These are phyloP conservation scores for Solanum appendiculatum DNA, from an alignment of 257 asterid genomes.

Conservation along the genomic window DNA sequence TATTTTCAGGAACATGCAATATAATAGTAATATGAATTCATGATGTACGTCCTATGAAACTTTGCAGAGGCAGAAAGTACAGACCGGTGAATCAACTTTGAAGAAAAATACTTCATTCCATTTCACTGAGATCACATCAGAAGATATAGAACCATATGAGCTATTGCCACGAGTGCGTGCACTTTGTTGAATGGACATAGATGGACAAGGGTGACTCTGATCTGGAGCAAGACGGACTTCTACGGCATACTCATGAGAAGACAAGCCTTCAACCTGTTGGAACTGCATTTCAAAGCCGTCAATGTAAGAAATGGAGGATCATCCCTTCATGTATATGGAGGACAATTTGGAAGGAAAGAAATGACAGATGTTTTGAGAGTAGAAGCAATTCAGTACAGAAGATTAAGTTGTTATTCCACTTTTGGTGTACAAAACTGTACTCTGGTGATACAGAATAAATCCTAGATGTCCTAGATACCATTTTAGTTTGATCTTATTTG, in stretches of 20 bases:
- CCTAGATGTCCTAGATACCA: background rate
- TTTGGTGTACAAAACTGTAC: background rate
- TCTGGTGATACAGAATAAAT: background rate
- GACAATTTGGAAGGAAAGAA: background rate
- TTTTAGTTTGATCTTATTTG: background rate
- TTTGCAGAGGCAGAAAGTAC: constrained; percentile 16
- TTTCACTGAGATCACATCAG: constrained; percentile 47
- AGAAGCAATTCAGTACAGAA: background rate
- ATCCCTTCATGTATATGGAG: background rate
- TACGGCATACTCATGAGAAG: constrained; percentile 58
- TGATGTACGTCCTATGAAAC: background rate
- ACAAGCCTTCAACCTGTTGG: constrained; percentile 51
- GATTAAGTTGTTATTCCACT: background rate
- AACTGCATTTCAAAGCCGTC: constrained; percentile 45
- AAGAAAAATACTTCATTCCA: constrained; percentile 97
- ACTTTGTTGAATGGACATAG: constrained; percentile 43
- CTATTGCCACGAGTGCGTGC: constrained; percentile 71
- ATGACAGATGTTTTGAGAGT: background rate
- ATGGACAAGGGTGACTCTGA: constrained; percentile 27
- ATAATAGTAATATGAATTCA: background rate
- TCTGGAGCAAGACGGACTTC: constrained; percentile 48
- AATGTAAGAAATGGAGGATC: constrained; percentile 2
- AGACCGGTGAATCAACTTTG: constrained; percentile 67
- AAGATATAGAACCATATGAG: constrained; percentile 34
- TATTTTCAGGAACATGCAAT: background rate